Conservation (phyloP, 805 yeast species). For the Nakazawaea ambrosiae region DNA sequence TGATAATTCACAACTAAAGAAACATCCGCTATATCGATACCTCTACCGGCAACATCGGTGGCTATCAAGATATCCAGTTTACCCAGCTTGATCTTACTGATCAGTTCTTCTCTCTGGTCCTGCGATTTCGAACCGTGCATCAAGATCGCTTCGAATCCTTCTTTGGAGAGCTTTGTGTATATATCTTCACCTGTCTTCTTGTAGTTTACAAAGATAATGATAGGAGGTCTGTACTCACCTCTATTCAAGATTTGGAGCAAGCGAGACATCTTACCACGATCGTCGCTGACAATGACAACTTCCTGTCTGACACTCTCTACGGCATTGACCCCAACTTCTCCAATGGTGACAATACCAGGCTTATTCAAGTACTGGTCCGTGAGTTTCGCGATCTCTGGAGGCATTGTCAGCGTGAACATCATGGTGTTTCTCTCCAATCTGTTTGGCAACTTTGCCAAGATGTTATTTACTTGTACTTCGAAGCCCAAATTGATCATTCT, state of each 20-base stretch:
- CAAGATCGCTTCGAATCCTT: conserved; percentile 45
- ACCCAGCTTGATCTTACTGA: conserved; percentile 50
- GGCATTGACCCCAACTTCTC: conserved; percentile 51
- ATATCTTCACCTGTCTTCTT: conserved; percentile 67
- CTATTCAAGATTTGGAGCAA: conserved; percentile 31
- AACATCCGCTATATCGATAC: conserved; percentile 86
- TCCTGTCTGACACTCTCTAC: conserved; percentile 64
- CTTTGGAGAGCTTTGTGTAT: conserved; percentile 38
- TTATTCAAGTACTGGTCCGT: conserved; percentile 52
- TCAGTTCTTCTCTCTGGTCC: conserved; percentile 75
- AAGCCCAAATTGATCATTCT: conserved; percentile 94
- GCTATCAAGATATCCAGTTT: conserved; percentile 66
- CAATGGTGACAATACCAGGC: conserved; percentile 64
- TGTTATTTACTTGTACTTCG: conserved; percentile 65
- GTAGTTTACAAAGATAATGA: conserved; percentile 77
- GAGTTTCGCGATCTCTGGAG: conserved; percentile 61
- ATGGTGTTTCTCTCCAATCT: conserved; percentile 48
- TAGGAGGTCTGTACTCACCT: conserved; percentile 38
- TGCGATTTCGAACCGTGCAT: conserved; percentile 88
- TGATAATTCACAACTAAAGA: conserved; percentile 83
- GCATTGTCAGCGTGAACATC: conserved; percentile 96
- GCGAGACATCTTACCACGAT: conserved; percentile 36
- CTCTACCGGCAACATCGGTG: conserved; percentile 95
- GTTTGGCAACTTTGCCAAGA: conserved; percentile 48
- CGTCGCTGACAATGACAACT: conserved; percentile 44